phyloP scores from a whole-genome alignment of 2,329 filamentous ascomycete species.

The Calonectria ilicicola region DNA sequence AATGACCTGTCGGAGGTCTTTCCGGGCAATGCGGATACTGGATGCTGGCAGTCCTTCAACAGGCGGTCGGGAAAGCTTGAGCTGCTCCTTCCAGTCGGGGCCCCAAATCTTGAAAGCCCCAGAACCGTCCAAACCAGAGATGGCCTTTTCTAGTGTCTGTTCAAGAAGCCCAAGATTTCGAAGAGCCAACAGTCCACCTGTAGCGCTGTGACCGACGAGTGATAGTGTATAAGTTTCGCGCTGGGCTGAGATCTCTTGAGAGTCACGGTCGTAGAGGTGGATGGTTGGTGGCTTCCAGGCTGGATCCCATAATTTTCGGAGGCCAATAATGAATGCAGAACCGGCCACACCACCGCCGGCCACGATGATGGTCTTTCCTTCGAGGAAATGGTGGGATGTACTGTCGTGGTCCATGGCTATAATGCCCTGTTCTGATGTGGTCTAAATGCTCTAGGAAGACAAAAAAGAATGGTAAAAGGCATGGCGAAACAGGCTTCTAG shows the following conservation, averaged over 20 bases:
- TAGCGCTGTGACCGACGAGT: constrained; percentile 49
- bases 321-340: constrained; percentile 54
- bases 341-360: constrained; percentile 58
- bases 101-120: constrained; percentile 57
- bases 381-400: constrained; percentile 45
- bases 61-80: constrained; percentile 47
- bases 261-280: constrained; percentile 57
- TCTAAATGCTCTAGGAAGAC: background rate
- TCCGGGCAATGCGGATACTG: constrained; percentile 52
- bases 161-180: constrained; percentile 54
- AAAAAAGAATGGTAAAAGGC: background rate
- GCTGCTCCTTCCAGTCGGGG: constrained; percentile 48
- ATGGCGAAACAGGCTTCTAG: background rate
- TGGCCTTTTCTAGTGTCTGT: constrained; percentile 42
- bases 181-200: constrained; percentile 52
- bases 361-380: constrained; percentile 56
- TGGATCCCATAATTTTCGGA: constrained; percentile 54
- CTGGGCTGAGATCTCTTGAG: constrained; percentile 40
- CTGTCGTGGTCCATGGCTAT: constrained; percentile 28
- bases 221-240: constrained; percentile 55
- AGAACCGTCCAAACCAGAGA: constrained; percentile 45
- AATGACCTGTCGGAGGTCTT: constrained; percentile 49
- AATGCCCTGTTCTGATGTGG: background rate
- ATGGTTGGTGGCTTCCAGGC: constrained; percentile 47
- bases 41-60: constrained; percentile 49